Evolutionary conservation across 148 eudicot genomes (phyloP).

Genomic region (Rhododendron mucronatum): DNA sequence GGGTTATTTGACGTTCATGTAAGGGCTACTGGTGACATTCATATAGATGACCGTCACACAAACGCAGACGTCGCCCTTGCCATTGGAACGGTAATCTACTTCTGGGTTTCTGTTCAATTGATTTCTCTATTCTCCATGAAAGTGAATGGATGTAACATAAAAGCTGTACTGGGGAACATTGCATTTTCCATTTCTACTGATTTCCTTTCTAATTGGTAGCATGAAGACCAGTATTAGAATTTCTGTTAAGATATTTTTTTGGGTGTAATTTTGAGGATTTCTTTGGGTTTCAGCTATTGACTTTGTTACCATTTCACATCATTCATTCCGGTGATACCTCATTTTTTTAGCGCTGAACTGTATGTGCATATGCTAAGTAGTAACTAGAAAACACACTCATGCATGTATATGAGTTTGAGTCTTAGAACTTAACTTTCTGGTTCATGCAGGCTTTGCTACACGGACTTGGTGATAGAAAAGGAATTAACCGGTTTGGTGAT

Average conservation of each 20-base stretch:
- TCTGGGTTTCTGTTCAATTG: background rate
- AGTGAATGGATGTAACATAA: background rate
- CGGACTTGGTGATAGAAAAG: conserved; percentile 90
- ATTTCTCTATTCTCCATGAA: conserved; percentile 1
- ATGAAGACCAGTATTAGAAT: background rate
- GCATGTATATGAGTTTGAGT: background rate
- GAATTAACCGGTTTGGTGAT: conserved; percentile 90
- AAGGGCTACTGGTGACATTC: conserved; percentile 89
- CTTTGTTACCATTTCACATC: background rate
- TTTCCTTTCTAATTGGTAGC: background rate
- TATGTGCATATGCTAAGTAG: background rate
- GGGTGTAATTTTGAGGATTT: background rate
- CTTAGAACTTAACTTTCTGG: background rate
- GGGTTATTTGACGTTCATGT: conserved; percentile 92
- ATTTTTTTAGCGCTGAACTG: background rate
- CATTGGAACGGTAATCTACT: conserved; percentile 71
- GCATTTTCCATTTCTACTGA: background rate
- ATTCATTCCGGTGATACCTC: background rate
- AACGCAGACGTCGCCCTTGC: conserved; percentile 98
- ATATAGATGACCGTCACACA: conserved; percentile 97
- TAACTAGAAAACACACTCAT: background rate
- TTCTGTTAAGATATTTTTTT: background rate
- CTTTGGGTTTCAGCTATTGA: background rate
- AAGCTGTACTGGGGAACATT: background rate
- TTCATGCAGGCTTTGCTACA: conserved; percentile 79